Base-by-base conservation (phyloP, 345 rosid genomes). In the Capsella bursapastoris region DNA sequence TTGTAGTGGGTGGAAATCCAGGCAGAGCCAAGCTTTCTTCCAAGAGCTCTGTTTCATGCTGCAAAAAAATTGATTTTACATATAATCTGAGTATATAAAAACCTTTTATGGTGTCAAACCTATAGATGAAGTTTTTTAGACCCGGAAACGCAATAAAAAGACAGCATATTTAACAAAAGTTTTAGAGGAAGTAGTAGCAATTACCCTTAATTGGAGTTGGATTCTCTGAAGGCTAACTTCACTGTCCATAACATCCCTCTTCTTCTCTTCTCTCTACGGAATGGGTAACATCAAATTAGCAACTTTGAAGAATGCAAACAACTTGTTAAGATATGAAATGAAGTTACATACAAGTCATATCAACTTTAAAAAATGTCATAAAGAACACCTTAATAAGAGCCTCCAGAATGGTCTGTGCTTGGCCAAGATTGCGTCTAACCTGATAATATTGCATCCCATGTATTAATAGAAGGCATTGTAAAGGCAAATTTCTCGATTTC, bases 381-480 rank as follows among this genome's bases (percentile, higher is more conserved):
- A 73, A 66, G 52, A 59, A 75, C 78, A 88, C 99, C 99, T 89
- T 95, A 75, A 92, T 90, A 76, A 95, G 84, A 32, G 96, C 88
- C 79, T 88, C 97, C 44, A 95, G 86, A 57, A 95, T 86, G 71
- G 86, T 83, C 83, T 95, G 89, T 50, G 99, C 97, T 81, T 95
- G 99, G 61, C 88, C 98, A 52, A 95, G 93, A 80, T 92, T 95
- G 83, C 97, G 97, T 76, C 99, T 85, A 78, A 95, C 96, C 99
- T 95, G 87, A 53, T 69, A 76, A 35, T 10, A 22, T 29, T 27
- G 44, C 5, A 41, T 37, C 34, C 32, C 64, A 61, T 16, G 47
- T 9, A 55, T 69, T 55, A 43, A 34, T 53, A 47, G 47, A 69
- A 63, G 45, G 38, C 59, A 28, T 6, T 32, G 34, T 68, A 44